These are phyloP conservation scores for Sporisorium sorghi DNA, from an alignment of 1,284 basidiomycete genomes.

Conservation along the genomic window DNA sequence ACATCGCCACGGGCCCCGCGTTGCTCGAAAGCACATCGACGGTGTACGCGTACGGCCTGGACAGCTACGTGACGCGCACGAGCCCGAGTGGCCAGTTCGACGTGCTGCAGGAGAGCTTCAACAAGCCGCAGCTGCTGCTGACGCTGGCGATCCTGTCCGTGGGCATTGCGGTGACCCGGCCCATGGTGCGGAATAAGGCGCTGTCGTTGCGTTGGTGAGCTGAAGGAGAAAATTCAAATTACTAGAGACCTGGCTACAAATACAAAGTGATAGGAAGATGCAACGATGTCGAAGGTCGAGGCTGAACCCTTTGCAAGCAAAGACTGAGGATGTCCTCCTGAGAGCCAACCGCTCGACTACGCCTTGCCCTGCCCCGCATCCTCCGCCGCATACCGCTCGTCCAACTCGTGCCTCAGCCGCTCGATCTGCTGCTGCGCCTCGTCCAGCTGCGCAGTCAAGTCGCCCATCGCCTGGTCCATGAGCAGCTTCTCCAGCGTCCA, in stretches of 20 bases:
- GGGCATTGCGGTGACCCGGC: conserved; percentile 78
- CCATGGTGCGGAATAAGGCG: conserved; percentile 52
- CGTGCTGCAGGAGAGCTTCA: conserved; percentile 79
- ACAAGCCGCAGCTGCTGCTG: conserved; percentile 88
- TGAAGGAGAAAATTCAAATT: background rate
- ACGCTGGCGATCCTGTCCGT: conserved; percentile 80
- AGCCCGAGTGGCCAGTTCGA: conserved; percentile 92
- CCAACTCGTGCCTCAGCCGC: conserved; percentile 55
- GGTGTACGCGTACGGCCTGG: conserved; percentile 86
- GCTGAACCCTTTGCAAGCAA: too few species aligned
- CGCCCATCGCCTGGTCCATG: conserved; percentile 80
- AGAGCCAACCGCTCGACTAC: too few species aligned
- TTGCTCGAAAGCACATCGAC: conserved; percentile 90
- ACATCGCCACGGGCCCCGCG: conserved; percentile 78
- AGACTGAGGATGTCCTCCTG: too few species aligned
- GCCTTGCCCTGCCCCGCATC: background rate
- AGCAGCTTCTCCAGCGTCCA: conserved; percentile 93
- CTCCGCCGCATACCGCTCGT: conserved; percentile 5
- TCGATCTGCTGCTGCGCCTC: conserved; percentile 56
- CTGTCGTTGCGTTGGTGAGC: conserved; percentile 33
- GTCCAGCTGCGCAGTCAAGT: conserved; percentile 63
- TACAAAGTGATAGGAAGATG: too few species aligned
- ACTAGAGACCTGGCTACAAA: conserved; percentile 5
- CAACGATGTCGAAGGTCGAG: too few species aligned
- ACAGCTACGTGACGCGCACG: conserved; percentile 85